Evolutionary conservation across 192 early-diverging fungal species (phyloP).

Genomic region (Rhizophagus clarus): DNA sequence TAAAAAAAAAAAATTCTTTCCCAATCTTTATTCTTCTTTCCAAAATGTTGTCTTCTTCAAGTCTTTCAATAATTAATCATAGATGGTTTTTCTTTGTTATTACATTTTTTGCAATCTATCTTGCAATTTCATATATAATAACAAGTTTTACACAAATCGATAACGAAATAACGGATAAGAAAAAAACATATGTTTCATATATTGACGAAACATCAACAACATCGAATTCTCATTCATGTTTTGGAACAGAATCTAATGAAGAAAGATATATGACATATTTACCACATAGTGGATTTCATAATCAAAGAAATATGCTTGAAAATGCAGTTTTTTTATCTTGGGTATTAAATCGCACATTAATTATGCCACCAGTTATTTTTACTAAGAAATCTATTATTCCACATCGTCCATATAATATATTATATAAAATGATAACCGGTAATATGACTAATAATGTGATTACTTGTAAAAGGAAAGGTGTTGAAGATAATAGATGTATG

Average conservation of each 20-base stretch:
- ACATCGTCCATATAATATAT: not conserved
- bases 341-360: slow-evolving; percentile 46
- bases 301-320: slow-evolving; percentile 46
- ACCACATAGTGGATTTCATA: slow-evolving; percentile 51
- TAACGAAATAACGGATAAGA: not conserved
- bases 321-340: slow-evolving; percentile 46
- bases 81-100: not conserved
- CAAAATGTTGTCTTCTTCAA: not conserved
- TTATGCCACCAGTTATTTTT: slow-evolving; percentile 45
- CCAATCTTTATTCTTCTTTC: too few relatives aligned
- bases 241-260: not conserved
- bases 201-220: not conserved
- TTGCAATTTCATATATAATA: not conserved
- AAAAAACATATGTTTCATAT: not conserved
- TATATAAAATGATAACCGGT: not conserved
- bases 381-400: slow-evolving; percentile 4
- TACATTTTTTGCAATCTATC: not conserved
- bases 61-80: not conserved
- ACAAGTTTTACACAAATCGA: not conserved
- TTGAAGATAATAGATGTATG: not conserved
- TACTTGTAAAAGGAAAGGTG: not conserved
- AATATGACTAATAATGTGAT: not conserved
- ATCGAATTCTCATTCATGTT: not conserved
- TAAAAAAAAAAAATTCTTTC: too few relatives aligned
- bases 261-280: slow-evolving; percentile 35